Conservation (phyloP, 176 grass and related monocot genomes). For the Oryza nivara region DNA sequence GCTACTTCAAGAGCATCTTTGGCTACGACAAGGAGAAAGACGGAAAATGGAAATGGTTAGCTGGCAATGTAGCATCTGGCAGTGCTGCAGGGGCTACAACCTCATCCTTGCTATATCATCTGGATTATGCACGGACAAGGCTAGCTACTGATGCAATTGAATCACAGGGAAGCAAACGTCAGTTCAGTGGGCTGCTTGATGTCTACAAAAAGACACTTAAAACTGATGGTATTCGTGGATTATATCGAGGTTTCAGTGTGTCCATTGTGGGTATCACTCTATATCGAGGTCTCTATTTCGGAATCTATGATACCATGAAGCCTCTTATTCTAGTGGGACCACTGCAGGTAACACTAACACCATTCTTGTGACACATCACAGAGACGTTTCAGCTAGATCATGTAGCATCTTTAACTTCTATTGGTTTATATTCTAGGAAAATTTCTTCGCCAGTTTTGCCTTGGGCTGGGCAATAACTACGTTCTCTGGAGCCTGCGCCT, state of each 20-base stretch:
- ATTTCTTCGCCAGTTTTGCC: conserved; percentile 89
- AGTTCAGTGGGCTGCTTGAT: conserved; percentile 77
- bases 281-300: conserved; percentile 86
- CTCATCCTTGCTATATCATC: conserved; percentile 79
- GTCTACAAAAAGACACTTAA: conserved; percentile 78
- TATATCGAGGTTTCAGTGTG: conserved; percentile 86
- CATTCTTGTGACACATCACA: conserved; percentile 28
- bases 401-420: conserved; percentile 13
- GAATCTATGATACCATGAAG: conserved; percentile 90
- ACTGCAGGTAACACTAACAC: conserved; percentile 68
- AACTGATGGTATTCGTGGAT: conserved; percentile 70
- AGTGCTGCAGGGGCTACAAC: conserved; percentile 88
- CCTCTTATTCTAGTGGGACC: conserved; percentile 79
- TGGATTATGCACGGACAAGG: conserved; percentile 82
- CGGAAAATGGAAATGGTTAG: conserved; percentile 66
- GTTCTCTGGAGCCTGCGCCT: conserved; percentile 78
- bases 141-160: conserved; percentile 86
- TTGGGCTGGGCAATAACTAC: conserved; percentile 92
- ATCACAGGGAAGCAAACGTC: conserved; percentile 48
- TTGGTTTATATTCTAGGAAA: conserved; percentile 62
- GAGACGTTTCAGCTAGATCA: background rate
- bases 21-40: conserved; percentile 69
- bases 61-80: conserved; percentile 79
- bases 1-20: conserved; percentile 84
- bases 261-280: conserved; percentile 88